Base-by-base conservation (phyloP, 2,329 filamentous ascomycete species). In the Passalora sequoiae region DNA sequence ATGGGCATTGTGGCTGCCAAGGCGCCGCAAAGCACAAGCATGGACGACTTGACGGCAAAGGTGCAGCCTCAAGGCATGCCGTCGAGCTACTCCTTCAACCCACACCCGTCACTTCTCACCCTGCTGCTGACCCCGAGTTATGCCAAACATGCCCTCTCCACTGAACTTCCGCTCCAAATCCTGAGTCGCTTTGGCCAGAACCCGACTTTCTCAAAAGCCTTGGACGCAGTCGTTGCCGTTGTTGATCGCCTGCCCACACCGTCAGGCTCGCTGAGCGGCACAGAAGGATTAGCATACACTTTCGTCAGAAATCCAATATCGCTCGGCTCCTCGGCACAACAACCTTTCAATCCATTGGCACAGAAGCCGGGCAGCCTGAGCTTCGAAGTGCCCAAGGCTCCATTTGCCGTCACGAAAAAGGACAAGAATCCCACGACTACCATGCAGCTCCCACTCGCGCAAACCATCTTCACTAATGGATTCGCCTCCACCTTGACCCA, bases 381-480 rank as follows among this genome's bases (percentile, higher is more conserved):
- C 12, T 58, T 63, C 25, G 40, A 46, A 16, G 22, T 57, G 6
- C 40, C 46, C 22, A 12, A 15, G 17, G 21, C 10, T 16, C 5
- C 9, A 16, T 16, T 13, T 12, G 20, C n/a, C 22, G 30, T 28
- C n/a, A 28, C 3, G n/a, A 6, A 32, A 1, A 41, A 41, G 27
- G 39, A 25, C 25, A 33, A 40, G 21, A 17, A 38, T 29, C 36
- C 19, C 22, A n/a, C 20, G n/a, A 39, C 43, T 20, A 36, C 28
- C 12, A 27, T 63, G 2, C 61, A 66, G 45, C 28, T 89, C 2
- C 86, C 86, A 2, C 68, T 92, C 19, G 82, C 86, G 29, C 86
- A 88, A 57, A 94, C 87, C 0, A 68, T 88, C 5, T 92, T 92
- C 59, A 77, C 81, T 28, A 91, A 82, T 47, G 83, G 80, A 33